Conservation (phyloP, 2,329 filamentous ascomycete genomes). For the Apiospora hydei region DNA sequence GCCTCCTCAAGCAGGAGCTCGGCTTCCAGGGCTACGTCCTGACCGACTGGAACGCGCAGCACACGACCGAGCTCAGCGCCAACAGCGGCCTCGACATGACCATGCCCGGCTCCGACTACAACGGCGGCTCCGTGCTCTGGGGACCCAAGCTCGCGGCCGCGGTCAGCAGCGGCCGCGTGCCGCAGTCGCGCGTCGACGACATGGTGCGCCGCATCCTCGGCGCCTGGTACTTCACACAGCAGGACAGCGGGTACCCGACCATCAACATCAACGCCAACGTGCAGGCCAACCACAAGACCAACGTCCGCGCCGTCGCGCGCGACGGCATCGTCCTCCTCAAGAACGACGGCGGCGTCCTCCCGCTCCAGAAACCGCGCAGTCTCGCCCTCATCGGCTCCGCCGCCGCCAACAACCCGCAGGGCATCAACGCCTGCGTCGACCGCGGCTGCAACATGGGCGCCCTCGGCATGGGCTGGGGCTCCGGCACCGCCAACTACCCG, state of each 20-base stretch:
- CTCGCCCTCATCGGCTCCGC: conserved; percentile 70
- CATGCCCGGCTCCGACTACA: conserved; percentile 75
- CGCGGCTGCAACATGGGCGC: conserved; percentile 67
- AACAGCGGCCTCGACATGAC: conserved; percentile 80
- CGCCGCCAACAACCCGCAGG: conserved; percentile 65
- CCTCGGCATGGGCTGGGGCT: conserved; percentile 72
- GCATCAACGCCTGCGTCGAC: conserved; percentile 70
- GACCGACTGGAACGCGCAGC: conserved; percentile 79
- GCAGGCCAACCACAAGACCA: conserved; percentile 66
- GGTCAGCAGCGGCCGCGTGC: conserved; percentile 64
- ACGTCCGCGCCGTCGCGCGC: conserved; percentile 62
- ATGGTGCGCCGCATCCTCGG: conserved; percentile 71
- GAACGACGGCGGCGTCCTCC: conserved; percentile 64
- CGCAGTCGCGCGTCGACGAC: conserved; percentile 68
- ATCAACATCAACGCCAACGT: conserved; percentile 63
- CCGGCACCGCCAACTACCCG: conserved; percentile 56
- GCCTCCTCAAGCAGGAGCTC: conserved; percentile 72
- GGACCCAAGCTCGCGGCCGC: conserved; percentile 60
- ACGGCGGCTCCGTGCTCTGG: conserved; percentile 61
- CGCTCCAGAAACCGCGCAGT: conserved; percentile 60
- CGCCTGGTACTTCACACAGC: conserved; percentile 65
- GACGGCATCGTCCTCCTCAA: conserved; percentile 73
- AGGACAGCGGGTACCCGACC: conserved; percentile 57
- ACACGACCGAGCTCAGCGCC: conserved; percentile 71
- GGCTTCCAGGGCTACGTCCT: conserved; percentile 72